Base-by-base conservation (phyloP, 176 grass and related monocot species). In the Musa troglodytarum region DNA sequence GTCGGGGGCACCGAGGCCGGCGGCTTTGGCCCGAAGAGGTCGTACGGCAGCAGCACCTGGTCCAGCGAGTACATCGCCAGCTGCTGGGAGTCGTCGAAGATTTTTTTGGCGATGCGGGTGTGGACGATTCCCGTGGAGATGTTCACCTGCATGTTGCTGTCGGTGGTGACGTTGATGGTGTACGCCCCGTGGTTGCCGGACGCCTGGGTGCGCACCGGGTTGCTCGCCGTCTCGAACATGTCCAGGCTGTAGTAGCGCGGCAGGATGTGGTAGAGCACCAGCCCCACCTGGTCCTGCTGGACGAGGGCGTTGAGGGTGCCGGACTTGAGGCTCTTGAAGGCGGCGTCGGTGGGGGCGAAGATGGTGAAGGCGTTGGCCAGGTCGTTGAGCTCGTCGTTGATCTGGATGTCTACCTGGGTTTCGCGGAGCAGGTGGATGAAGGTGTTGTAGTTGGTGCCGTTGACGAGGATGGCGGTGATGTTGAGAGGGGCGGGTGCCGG, bases 151-250 rank as follows among this genome's bases (percentile, higher is more conserved):
- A 70, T 8, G 72, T 24, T 56, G 53, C 9, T 74, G 72, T 56
- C 53, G 72, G 72, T 74, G 24, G 72, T 93, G 75, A 98, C 76
- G 84, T 98, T 98, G 74, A 98, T 14, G 25, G 84, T 80, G 86
- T 84, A 91, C 0, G 89, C 82, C 25, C 95, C 95, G 50, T 85
- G 72, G 84, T 75, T 73, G 29, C 88, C 90, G 15, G 95, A 98
- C 9, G 90, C 95, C 84, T 98, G 90, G 28, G 95, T 98, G 50
- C 90, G 86, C 2, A 98, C 78, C 0, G 95, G 95, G 88, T 98
- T 98, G 86, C 84, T 91, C 10, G 86, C 81, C 8, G 90, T 98
- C 84, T 89, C 49, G 86, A 98, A 98, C 14, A 65, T 81, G n/a
- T 77, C 71, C 10, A 64, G 20, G 54, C 79, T 76, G 82, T 84